phyloP scores from a whole-genome alignment of 2,329 filamentous ascomycete species.

The Plenodomus tracheiphilus region DNA sequence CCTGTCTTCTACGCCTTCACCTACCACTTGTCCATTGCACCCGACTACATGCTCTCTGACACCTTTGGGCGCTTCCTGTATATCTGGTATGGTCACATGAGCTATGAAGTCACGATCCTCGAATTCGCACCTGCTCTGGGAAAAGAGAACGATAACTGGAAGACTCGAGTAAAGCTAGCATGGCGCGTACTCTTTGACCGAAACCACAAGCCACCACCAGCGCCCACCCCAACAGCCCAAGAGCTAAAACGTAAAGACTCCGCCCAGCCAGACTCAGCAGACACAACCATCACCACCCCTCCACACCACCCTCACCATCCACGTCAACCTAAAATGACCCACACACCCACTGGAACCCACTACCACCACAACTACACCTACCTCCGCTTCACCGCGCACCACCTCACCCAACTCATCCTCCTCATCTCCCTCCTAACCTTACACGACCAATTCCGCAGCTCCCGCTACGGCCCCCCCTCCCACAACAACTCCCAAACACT shows the following conservation, averaged over 20 bases:
- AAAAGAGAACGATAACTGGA: slow-evolving; percentile 4
- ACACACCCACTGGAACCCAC: background rate
- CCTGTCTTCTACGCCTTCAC: slow-evolving; percentile 17
- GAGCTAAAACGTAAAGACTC: background rate
- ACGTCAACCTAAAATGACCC: background rate
- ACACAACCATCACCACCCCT: background rate
- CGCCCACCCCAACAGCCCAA: background rate
- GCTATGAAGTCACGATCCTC: slow-evolving; percentile 13
- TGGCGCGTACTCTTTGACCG: slow-evolving; percentile 16
- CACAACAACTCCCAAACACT: slow-evolving; percentile 3
- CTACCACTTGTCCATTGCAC: slow-evolving; percentile 4
- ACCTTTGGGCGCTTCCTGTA: slow-evolving; percentile 19
- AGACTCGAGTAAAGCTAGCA: slow-evolving; percentile 4
- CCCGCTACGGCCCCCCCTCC: background rate
- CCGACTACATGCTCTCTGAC: slow-evolving; percentile 10
- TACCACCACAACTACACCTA: background rate
- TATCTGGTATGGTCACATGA: slow-evolving; percentile 25
- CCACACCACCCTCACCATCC: background rate
- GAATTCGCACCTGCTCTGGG: slow-evolving; percentile 5
- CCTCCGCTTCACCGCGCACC: background rate
- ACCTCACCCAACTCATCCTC: background rate
- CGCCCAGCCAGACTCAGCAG: background rate
- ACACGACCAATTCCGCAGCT: background rate
- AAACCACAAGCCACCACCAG: background rate
- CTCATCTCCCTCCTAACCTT: background rate